phyloP scores from a whole-genome alignment of 768 basidiomycete species.

The Daedaleopsis sinensis region DNA sequence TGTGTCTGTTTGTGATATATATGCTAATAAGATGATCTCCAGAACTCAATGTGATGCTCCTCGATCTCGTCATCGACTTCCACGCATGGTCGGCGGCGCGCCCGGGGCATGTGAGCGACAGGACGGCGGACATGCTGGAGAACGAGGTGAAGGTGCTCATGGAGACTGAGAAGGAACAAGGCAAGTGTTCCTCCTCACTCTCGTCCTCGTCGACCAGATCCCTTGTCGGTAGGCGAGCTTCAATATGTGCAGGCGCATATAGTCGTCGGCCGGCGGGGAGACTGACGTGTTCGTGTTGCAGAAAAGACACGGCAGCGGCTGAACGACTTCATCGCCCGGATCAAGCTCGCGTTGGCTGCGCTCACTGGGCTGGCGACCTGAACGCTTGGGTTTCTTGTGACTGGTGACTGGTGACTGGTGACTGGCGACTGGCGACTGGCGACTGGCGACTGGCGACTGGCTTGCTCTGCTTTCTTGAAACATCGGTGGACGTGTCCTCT shows the following conservation, averaged over 20 bases:
- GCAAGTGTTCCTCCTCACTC: conserved; percentile 31
- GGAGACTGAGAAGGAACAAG: conserved; percentile 38
- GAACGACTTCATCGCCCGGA: conserved; percentile 35
- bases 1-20: background rate
- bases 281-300: conserved; percentile 19
- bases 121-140: conserved; percentile 30
- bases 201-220: conserved; percentile 5
- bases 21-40: background rate
- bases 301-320: conserved; percentile 36
- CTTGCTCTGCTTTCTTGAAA: too few species aligned
- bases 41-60: conserved; percentile 38
- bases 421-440: too few species aligned
- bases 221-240: conserved; percentile 32
- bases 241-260: conserved; percentile 3
- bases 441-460: too few species aligned
- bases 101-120: conserved; percentile 35
- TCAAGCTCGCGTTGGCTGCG: conserved; percentile 39
- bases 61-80: conserved; percentile 37
- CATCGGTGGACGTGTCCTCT: too few species aligned
- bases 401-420: too few species aligned
- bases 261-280: background rate
- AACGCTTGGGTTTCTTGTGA: too few species aligned
- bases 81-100: conserved; percentile 43
- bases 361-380: conserved; percentile 25
- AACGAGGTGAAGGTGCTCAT: conserved; percentile 32